Evolutionary conservation across 2,329 filamentous ascomycete species (phyloP).

Genomic region (Lomentospora prolificans): DNA sequence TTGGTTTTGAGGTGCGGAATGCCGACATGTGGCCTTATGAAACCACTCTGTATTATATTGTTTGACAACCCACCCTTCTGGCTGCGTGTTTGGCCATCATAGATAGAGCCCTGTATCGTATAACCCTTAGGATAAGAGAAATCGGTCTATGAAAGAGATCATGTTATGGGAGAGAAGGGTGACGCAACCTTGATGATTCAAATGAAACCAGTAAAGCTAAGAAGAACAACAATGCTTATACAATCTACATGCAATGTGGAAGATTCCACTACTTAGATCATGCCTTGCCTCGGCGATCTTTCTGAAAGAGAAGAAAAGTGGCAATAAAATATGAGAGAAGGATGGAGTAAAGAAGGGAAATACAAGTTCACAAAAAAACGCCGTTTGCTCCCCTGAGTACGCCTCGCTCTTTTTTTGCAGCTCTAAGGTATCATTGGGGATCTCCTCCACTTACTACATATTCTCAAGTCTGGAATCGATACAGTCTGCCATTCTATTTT

Average conservation of each 20-base stretch:
- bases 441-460: neutral
- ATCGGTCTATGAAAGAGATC: neutral
- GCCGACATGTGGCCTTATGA: too few species aligned
- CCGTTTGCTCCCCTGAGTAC: neutral
- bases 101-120: neutral
- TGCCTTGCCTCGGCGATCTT: neutral
- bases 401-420: slow-evolving; percentile 6
- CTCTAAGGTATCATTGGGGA: slow-evolving; percentile 7
- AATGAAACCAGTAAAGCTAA: neutral
- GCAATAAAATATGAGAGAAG: neutral
- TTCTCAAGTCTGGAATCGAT: neutral
- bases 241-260: neutral
- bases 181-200: neutral
- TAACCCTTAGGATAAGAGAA: neutral
- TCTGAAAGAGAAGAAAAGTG: neutral
- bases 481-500: slow-evolving; percentile 5
- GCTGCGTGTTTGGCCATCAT: neutral
- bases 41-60: neutral
- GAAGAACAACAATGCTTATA: neutral
- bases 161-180: neutral
- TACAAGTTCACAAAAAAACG: too few species aligned
- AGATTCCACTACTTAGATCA: neutral
- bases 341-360: neutral
- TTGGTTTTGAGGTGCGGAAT: neutral
- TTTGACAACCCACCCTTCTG: neutral